phyloP scores from a whole-genome alignment of 352 stramenopile genomes.

The Pythium sukuiense region DNA sequence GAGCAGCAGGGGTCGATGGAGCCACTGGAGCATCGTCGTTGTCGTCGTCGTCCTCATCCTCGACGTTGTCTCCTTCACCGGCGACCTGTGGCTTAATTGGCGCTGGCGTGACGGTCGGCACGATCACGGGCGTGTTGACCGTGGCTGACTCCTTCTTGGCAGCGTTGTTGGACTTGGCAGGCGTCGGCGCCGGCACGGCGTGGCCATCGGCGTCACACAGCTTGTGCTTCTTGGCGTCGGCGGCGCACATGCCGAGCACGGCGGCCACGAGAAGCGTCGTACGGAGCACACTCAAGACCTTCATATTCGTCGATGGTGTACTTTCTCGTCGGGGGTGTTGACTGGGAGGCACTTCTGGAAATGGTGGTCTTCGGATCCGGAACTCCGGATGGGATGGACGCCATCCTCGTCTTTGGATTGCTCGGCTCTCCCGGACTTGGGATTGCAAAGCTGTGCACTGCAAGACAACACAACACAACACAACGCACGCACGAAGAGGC shows the following conservation, averaged over 20 bases:
- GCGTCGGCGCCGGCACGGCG: conserved; percentile 13
- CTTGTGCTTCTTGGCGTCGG: conserved; percentile 27
- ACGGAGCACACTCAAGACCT: conserved; percentile 23
- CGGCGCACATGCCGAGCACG: conserved; percentile 13
- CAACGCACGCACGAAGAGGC: neutral
- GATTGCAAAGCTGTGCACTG: neutral
- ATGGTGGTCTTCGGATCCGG: conserved; percentile 1
- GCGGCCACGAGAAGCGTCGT: conserved; percentile 24
- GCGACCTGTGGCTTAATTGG: conserved; percentile 3
- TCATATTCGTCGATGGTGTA: conserved; percentile 17
- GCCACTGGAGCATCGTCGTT: neutral
- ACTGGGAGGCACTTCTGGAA: conserved; percentile 13
- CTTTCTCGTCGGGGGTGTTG: neutral
- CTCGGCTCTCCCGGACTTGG: neutral
- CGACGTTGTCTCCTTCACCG: neutral
- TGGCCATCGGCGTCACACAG: conserved; percentile 25
- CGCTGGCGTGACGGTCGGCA: conserved; percentile 2
- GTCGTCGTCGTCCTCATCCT: neutral
- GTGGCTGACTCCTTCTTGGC: neutral
- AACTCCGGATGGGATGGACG: neutral
- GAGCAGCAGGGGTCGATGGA: neutral
- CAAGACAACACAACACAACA: too few species aligned
- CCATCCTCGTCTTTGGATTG: conserved; percentile 7
- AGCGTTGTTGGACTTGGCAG: conserved; percentile 1
- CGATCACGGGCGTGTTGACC: neutral